phyloP scores from a whole-genome alignment of 2,329 filamentous ascomycete genomes.

The Pseudogymnoascus sp. region DNA sequence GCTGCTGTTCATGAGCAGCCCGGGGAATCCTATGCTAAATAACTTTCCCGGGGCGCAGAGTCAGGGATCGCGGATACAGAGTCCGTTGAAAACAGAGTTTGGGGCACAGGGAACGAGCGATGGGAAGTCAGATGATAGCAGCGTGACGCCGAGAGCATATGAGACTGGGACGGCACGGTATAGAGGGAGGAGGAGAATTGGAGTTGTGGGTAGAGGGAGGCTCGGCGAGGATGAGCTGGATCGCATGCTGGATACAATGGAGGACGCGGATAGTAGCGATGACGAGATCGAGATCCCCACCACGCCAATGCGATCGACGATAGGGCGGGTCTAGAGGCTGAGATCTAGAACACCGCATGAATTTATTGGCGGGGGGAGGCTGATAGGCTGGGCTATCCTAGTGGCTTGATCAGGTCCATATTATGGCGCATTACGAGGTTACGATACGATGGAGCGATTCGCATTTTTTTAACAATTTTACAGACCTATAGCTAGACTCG shows the following conservation, averaged over 20 bases:
- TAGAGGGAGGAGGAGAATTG: constrained; percentile 14
- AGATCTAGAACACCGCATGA: background rate
- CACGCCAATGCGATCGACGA: constrained; percentile 2
- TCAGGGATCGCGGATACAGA: constrained; percentile 22
- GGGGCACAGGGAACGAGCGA: constrained; percentile 16
- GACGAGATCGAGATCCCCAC: constrained; percentile 23
- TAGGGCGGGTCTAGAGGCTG: constrained; percentile 2
- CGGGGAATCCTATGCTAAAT: constrained; percentile 58
- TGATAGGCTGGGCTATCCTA: background rate
- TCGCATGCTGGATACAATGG: constrained; percentile 27
- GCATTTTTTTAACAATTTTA: background rate
- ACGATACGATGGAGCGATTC: constrained; percentile 3
- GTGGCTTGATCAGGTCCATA: background rate
- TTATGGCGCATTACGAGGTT: background rate
- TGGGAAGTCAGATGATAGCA: constrained; percentile 9
- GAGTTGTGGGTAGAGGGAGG: constrained; percentile 11
- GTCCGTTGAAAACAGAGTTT: constrained; percentile 26
- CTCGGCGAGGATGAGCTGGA: constrained; percentile 21
- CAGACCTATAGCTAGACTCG: background rate
- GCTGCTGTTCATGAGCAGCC: constrained; percentile 72
- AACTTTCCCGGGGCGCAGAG: constrained; percentile 37
- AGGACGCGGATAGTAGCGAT: constrained; percentile 27
- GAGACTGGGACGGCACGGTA: constrained; percentile 11
- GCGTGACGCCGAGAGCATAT: constrained; percentile 17
- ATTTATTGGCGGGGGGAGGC: background rate